Evolutionary conservation across 768 basidiomycete species (phyloP).

Genomic region (Coprinopsis sp.): DNA sequence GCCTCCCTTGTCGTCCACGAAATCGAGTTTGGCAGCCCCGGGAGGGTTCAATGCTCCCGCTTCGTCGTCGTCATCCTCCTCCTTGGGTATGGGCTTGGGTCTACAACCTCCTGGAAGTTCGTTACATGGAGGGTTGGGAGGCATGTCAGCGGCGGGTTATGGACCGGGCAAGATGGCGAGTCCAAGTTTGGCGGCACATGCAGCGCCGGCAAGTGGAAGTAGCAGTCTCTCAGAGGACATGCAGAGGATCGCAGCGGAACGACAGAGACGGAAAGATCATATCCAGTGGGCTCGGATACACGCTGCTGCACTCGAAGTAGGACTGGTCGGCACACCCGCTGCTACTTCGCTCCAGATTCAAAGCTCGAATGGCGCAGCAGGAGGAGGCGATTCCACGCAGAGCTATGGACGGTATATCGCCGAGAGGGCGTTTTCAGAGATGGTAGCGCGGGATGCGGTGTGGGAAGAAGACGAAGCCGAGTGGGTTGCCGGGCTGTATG

Average conservation of each 20-base stretch:
- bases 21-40: no score
- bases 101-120: no score
- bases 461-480: slow-evolving; percentile 67
- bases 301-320: slow-evolving; percentile 57
- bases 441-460: slow-evolving; percentile 60
- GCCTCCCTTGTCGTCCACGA: no score
- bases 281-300: slow-evolving; percentile 67
- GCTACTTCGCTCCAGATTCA: no score
- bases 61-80: no score
- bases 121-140: no score
- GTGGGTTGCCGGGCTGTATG: slow-evolving; percentile 62
- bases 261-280: slow-evolving; percentile 58
- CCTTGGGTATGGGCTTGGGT: no score
- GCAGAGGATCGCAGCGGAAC: slow-evolving; percentile 56
- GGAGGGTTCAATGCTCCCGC: no score
- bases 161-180: no score
- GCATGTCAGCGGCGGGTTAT: no score
- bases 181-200: no score
- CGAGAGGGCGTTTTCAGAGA: slow-evolving; percentile 49
- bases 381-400: slow-evolving; percentile 35
- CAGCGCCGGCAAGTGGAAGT: no score
- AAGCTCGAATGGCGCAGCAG: slow-evolving; percentile 25
- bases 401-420: slow-evolving; percentile 41
- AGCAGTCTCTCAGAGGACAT: slow-evolving; percentile 60
- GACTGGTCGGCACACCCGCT: slow-evolving; percentile 47